These are phyloP conservation scores for Heliamphora exappendiculata DNA, from an alignment of 148 eudicot species.

Conservation along the genomic window DNA sequence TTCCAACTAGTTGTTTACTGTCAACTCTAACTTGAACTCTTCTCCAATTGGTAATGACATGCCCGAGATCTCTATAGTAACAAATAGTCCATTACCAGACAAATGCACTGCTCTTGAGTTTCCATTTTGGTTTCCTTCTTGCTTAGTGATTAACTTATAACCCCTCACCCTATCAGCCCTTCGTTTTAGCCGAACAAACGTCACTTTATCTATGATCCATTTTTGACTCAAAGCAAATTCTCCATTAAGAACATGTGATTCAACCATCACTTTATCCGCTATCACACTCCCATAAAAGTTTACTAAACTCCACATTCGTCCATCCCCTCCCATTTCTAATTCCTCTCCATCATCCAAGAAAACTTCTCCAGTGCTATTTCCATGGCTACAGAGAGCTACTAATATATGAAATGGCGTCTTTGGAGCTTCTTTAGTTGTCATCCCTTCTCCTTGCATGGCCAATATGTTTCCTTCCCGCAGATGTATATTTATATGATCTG, in stretches of 20 bases:
- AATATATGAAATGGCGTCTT: slow-evolving; percentile 51
- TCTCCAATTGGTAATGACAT: slow-evolving; percentile 1
- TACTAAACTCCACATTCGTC: slow-evolving; percentile 49
- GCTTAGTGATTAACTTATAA: not conserved
- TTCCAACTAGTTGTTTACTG: not conserved
- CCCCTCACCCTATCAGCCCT: slow-evolving; percentile 14
- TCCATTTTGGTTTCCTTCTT: too few species aligned
- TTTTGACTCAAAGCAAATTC: slow-evolving; percentile 44
- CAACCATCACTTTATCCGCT: slow-evolving; percentile 21
- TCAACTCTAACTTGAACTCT: not conserved
- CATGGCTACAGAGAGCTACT: slow-evolving; percentile 33
- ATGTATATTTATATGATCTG: slow-evolving; percentile 64
- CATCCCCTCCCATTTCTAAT: slow-evolving; percentile 35
- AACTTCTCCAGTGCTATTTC: slow-evolving; percentile 43
- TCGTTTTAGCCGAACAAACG: slow-evolving; percentile 44
- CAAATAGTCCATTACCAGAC: slow-evolving; percentile 1
- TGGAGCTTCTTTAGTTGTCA: slow-evolving; percentile 65
- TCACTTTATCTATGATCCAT: slow-evolving; percentile 49
- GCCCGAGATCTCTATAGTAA: not conserved
- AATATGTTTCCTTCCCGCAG: slow-evolving; percentile 62
- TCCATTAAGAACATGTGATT: slow-evolving; percentile 50
- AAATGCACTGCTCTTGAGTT: slow-evolving; percentile 12
- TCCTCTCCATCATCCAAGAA: slow-evolving; percentile 70
- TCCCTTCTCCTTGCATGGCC: slow-evolving; percentile 64
- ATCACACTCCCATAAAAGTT: slow-evolving; percentile 27